Base-by-base conservation (phyloP, 2,329 filamentous ascomycete genomes). In the Paracorniculantispora psalliotae region DNA sequence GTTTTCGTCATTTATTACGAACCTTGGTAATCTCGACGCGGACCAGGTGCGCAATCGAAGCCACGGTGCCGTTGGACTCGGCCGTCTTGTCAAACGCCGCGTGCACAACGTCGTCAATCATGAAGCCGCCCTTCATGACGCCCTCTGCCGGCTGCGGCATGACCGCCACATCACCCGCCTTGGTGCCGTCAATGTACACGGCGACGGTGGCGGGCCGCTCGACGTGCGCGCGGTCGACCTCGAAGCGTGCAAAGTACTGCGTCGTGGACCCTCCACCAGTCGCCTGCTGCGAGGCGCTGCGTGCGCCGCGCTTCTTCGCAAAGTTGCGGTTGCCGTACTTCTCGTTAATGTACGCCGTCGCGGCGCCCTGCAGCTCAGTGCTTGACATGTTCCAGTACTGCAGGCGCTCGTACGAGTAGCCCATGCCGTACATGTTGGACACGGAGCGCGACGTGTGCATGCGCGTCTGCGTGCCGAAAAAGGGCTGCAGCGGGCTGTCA, bases 41-140 rank as follows among this genome's bases (percentile, higher is more conserved):
- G 2, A 59, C 30, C 6, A 58, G 46, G 23, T 46, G 25, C 8
- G 37, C 37, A 37, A 59, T 52, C 7, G 41, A 46, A 2, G 26
- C 23, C 7, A 59, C 28, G 3, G 26, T 59, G 9, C n/a, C 26
- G 5, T 52, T 47, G n/a, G 15, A 17, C 6, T 25, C n/a, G 41
- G 48, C 26, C 5, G 37, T 23, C 39, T 17, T 44, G 37, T 9
- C 21, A 30, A 44, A 35, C 0, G 84, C 87, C 0, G 77, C 63
- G 67, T 88, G 87, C 72, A 91, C 89, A 5, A 88, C 88, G 66
- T 86, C 85, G 60, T 66, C 66, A 51, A 74, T 71, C 59, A 74
- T 70, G 17, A 63, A 60, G 44, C 62, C 50, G 23, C 59, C 62
- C 59, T 61, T 41, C 33, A 61, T 47, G 21, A 50, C 54, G 41